These are phyloP conservation scores for Reticulascus tulasneorum DNA, from an alignment of 2,329 filamentous ascomycete genomes.

Conservation along the genomic window DNA sequence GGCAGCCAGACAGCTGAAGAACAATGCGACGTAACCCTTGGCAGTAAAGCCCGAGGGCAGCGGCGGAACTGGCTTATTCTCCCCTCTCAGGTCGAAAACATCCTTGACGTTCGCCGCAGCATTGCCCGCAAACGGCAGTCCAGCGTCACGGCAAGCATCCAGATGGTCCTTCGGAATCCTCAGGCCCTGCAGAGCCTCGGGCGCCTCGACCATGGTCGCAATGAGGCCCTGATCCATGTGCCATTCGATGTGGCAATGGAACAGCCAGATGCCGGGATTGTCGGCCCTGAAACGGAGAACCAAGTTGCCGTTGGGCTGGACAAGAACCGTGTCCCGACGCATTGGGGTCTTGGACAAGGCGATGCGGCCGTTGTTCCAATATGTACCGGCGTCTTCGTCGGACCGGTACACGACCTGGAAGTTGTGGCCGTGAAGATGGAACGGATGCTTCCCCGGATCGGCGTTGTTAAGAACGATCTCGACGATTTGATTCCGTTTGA, in stretches of 20 bases:
- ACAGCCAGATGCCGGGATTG: constrained; percentile 43
- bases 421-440: constrained; percentile 61
- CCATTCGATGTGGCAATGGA: constrained; percentile 54
- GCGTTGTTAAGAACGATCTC: constrained; percentile 58
- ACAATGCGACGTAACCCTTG: constrained; percentile 16
- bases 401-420: constrained; percentile 44
- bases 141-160: constrained; percentile 29
- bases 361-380: constrained; percentile 34
- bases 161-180: constrained; percentile 35
- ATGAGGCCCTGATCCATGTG: constrained; percentile 45
- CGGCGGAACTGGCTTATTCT: constrained; percentile 11
- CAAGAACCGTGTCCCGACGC: constrained; percentile 45
- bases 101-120: constrained; percentile 55
- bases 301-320: constrained; percentile 43
- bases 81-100: constrained; percentile 41
- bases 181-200: constrained; percentile 39
- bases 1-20: constrained; percentile 13
- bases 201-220: constrained; percentile 31
- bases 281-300: constrained; percentile 42
- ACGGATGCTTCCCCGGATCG: constrained; percentile 55
- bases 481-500: constrained; percentile 49
- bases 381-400: constrained; percentile 16
- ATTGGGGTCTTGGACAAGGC: constrained; percentile 35
- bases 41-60: constrained; percentile 15
- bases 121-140: constrained; percentile 48